phyloP scores from a whole-genome alignment of 495 filamentous ascomycete genomes.

The Penicillium mononematosum region DNA sequence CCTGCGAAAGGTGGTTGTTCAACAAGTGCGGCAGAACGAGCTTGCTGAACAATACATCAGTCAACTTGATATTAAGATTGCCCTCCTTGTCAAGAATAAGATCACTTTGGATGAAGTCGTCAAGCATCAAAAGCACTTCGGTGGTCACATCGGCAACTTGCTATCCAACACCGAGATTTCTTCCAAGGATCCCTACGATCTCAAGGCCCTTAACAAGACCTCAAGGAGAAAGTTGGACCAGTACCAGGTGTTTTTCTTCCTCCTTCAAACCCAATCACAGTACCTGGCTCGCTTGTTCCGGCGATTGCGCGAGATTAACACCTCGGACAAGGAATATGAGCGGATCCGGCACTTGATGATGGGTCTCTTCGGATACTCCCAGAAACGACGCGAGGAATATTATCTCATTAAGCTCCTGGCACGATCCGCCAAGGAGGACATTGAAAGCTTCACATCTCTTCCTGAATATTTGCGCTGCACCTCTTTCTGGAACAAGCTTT shows the following conservation, averaged over 20 bases:
- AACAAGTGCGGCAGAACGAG: conserved; percentile 95
- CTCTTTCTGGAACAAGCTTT: conserved; percentile 88
- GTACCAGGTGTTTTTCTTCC: conserved; percentile 97
- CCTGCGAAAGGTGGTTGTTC: conserved; percentile 88
- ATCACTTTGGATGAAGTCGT: conserved; percentile 98
- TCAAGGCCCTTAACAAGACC: conserved; percentile 96
- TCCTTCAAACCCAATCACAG: conserved; percentile 93
- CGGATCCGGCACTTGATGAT: conserved; percentile 90
- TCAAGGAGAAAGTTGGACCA: conserved; percentile 91
- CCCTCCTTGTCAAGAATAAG: conserved; percentile 97
- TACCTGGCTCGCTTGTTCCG: conserved; percentile 89
- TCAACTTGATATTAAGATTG: conserved; percentile 98
- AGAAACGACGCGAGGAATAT: conserved; percentile 95
- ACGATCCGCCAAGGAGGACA: conserved; percentile 80
- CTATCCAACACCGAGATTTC: conserved; percentile 83
- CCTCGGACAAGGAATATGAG: conserved; percentile 88
- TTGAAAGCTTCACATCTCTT: conserved; percentile 68
- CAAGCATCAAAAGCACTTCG: conserved; percentile 94
- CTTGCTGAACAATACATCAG: conserved; percentile 97
- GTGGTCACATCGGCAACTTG: conserved; percentile 83
- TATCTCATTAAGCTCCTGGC: conserved; percentile 89
- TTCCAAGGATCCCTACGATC: conserved; percentile 88
- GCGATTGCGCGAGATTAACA: conserved; percentile 77
- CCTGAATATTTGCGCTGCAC: conserved; percentile 86
- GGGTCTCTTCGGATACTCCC: conserved; percentile 95